A percentile compares a stretch with the other conserved stretches of the same genome.
These are phyloP conservation scores for Pythium angustatum DNA, from an alignment of 352 stramenopile species.

Conservation along the genomic window DNA sequence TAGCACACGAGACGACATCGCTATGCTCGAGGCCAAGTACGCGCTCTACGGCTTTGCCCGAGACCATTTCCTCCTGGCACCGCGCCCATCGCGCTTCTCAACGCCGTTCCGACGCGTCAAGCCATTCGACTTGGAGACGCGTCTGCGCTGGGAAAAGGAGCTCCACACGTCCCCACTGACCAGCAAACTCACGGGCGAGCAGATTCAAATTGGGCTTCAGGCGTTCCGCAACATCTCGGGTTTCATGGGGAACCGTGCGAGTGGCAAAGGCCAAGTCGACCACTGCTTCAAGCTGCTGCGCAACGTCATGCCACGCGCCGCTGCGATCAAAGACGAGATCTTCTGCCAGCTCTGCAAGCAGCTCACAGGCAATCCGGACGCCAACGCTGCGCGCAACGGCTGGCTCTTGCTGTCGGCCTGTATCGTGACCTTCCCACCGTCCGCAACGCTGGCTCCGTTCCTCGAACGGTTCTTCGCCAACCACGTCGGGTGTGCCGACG, in stretches of 20 bases:
- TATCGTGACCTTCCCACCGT: conserved; percentile 65
- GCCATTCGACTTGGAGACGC: conserved; percentile 47
- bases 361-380: conserved; percentile 62
- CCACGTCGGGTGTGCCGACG: conserved; percentile 32
- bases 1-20: neutral
- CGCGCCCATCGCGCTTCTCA: conserved; percentile 20
- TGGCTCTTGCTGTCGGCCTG: conserved; percentile 73
- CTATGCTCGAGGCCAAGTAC: conserved; percentile 14
- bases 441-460: conserved; percentile 41
- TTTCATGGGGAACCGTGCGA: conserved; percentile 75
- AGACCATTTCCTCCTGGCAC: conserved; percentile 38
- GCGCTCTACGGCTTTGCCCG: conserved; percentile 46
- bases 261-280: conserved; percentile 57
- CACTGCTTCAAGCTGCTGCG: conserved; percentile 76
- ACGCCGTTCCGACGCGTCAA: conserved; percentile 30
- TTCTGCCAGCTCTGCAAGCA: conserved; percentile 86
- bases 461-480: conserved; percentile 56
- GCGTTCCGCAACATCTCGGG: conserved; percentile 75
- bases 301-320: conserved; percentile 55
- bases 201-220: conserved; percentile 56
- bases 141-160: conserved; percentile 63
- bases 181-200: conserved; percentile 38
- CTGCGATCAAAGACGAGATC: conserved; percentile 73
- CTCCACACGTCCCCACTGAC: conserved; percentile 55
- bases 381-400: conserved; percentile 55